Percentiles rank a stretch among this genome's conserved stretches.
These are phyloP conservation scores for Suhomyces sp. DNA, from an alignment of 805 yeast species.

Conservation along the genomic window DNA sequence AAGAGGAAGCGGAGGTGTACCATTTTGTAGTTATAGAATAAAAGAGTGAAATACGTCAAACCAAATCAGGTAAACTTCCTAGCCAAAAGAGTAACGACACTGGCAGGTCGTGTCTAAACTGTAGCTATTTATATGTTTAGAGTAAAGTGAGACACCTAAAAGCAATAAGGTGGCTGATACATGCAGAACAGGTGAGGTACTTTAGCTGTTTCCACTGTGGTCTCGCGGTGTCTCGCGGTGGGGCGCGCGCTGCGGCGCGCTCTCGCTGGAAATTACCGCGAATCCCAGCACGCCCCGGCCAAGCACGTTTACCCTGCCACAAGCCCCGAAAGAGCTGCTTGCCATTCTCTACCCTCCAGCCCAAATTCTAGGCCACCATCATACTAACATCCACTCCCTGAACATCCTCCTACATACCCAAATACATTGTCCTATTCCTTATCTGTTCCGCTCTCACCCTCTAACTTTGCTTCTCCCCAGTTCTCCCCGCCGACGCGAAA, in stretches of 20 bases:
- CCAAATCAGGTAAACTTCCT: neutral
- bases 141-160: no score
- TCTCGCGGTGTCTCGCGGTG: neutral
- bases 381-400: neutral
- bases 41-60: neutral
- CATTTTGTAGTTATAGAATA: constrained; percentile 22
- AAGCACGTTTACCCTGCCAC: neutral
- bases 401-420: neutral
- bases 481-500: neutral
- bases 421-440: neutral
- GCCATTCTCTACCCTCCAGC: neutral
- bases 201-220: no score
- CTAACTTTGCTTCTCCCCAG: neutral
- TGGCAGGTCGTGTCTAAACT: no score
- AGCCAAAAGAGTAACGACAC: no score
- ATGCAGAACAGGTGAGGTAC: no score
- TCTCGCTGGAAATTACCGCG: neutral
- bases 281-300: neutral
- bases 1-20: constrained; percentile 33
- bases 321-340: neutral
- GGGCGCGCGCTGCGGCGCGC: neutral
- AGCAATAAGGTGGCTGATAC: no score
- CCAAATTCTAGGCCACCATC: neutral
- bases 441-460: no score
- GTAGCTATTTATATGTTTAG: no score